Percentiles rank a stretch among this genome's conserved stretches.
Conservation (phyloP, 768 basidiomycete genomes). For the Baorangia bicolor region DNA sequence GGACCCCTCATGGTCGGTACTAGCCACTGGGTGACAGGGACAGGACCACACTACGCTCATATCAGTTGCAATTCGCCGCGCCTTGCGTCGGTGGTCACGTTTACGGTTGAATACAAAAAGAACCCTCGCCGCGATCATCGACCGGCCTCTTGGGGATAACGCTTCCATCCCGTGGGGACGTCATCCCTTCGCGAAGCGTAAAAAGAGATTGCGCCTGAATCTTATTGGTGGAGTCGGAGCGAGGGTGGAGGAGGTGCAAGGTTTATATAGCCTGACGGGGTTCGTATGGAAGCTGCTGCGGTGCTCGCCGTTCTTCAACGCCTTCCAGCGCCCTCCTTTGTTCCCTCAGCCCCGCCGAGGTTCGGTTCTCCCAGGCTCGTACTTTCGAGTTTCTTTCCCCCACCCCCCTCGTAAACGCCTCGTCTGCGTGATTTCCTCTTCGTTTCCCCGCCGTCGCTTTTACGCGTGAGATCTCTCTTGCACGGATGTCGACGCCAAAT, state of each 20-base stretch:
- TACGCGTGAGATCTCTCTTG: neutral
- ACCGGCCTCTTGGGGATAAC: constrained; percentile 13
- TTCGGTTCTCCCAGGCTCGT: neutral
- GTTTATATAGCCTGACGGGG: constrained; percentile 21
- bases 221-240: constrained; percentile 23
- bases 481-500: constrained; percentile 15
- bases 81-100: constrained; percentile 1
- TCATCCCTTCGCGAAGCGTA: constrained; percentile 13
- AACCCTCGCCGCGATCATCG: neutral
- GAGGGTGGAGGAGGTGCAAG: constrained; percentile 12
- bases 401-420: neutral
- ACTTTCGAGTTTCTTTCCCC: neutral
- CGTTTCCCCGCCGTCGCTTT: neutral
- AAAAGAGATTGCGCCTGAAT: constrained; percentile 14
- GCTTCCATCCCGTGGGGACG: constrained; percentile 12
- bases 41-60: neutral
- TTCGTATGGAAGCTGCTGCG: constrained; percentile 2
- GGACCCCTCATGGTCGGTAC: neutral
- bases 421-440: neutral
- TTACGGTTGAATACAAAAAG: neutral
- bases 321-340: neutral
- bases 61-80: constrained; percentile 1
- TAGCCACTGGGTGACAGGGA: neutral
- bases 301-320: neutral
- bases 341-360: neutral